Evolutionary conservation across 768 basidiomycete species (phyloP).

Genomic region (Megacollybia marginata): DNA sequence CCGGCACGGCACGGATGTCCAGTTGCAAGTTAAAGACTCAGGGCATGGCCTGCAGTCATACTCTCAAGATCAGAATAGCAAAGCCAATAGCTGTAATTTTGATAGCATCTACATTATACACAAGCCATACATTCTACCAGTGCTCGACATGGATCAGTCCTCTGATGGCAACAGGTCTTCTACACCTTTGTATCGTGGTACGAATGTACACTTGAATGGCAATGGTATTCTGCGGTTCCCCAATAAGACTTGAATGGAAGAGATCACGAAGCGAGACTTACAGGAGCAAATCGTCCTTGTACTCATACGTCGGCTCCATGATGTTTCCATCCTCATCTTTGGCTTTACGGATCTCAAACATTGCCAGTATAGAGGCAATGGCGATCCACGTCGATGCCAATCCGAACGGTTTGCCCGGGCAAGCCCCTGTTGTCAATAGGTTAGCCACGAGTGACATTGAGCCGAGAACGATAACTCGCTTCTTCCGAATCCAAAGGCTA

Average conservation of each 20-base stretch:
- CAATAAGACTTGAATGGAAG: not conserved
- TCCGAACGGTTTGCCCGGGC: constrained; percentile 7
- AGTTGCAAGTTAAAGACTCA: no score
- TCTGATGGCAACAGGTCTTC: no score
- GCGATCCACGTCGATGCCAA: constrained; percentile 7
- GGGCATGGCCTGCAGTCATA: no score
- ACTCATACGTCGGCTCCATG: constrained; percentile 7
- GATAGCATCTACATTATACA: no score
- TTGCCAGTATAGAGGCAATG: constrained; percentile 14
- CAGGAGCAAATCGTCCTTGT: not conserved
- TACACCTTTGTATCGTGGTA: not conserved
- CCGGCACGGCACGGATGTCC: no score
- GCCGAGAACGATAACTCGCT: not conserved
- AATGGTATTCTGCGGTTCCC: constrained; percentile 3
- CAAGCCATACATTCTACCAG: no score
- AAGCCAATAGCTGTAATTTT: no score
- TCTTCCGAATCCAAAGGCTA: constrained; percentile 5
- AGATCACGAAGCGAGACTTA: not conserved
- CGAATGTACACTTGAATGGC: constrained; percentile 3
- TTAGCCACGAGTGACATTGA: not conserved
- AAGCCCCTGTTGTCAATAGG: not conserved
- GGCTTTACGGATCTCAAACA: constrained; percentile 13
- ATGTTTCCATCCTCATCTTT: constrained; percentile 8
- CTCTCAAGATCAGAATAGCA: no score
- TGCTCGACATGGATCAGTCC: no score